Conservation (phyloP, 2,329 filamentous ascomycete genomes). For the Calonectria henricotiae region DNA sequence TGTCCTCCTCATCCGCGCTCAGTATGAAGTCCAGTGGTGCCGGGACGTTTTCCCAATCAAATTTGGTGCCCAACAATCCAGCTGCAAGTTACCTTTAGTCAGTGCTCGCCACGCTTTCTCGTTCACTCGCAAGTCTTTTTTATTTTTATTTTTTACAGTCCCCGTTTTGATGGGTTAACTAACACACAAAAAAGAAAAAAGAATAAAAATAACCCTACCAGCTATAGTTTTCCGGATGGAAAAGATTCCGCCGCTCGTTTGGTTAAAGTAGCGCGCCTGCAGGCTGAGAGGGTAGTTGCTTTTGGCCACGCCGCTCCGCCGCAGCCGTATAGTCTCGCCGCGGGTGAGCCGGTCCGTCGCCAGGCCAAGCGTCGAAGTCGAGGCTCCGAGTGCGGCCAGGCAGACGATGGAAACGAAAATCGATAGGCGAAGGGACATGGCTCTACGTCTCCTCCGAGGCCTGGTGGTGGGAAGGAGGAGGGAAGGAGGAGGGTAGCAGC, state of each 20-base stretch:
- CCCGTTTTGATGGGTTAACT: no score
- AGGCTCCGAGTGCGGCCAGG: not conserved
- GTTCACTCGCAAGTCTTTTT: not conserved
- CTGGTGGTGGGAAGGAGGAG: not conserved
- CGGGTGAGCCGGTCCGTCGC: constrained; percentile 10
- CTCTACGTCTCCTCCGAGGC: not conserved
- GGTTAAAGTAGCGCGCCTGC: constrained; percentile 33
- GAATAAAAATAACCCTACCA: not conserved
- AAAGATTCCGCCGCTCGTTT: constrained; percentile 22
- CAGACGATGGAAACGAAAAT: not conserved
- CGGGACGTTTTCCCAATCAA: constrained; percentile 24
- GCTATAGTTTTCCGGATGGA: constrained; percentile 30
- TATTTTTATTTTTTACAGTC: no score
- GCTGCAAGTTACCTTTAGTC: not conserved
- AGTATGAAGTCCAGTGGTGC: constrained; percentile 30
- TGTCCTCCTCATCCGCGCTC: not conserved
- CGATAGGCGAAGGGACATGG: not conserved
- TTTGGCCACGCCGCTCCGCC: constrained; percentile 26
- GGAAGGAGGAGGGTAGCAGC: not conserved
- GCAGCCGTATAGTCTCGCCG: constrained; percentile 19
- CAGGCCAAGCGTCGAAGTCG: constrained; percentile 18
- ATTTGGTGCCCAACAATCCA: constrained; percentile 10
- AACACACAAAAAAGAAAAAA: no score
- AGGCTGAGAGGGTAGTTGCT: constrained; percentile 29
- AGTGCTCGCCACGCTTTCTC: not conserved